Conservation (phyloP, 805 yeast species). For the Schizosaccharomyces cryophilus region DNA sequence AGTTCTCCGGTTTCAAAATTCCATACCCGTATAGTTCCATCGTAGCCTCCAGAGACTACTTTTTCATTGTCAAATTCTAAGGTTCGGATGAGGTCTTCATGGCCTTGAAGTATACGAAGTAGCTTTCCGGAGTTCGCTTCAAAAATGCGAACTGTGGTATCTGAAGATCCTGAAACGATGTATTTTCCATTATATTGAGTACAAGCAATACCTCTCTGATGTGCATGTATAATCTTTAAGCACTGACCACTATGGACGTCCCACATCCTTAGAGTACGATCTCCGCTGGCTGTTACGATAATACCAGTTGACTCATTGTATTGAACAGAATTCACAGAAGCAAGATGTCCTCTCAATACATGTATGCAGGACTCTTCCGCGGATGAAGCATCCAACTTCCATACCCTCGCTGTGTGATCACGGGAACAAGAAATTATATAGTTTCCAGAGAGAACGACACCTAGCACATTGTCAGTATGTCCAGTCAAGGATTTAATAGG, state of each 20-base stretch:
- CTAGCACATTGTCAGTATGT: conserved; percentile 13
- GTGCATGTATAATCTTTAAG: conserved; percentile 47
- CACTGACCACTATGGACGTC: conserved; percentile 44
- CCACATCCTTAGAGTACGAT: conserved; percentile 67
- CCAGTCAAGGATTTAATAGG: conserved; percentile 10
- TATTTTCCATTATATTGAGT: conserved; percentile 38
- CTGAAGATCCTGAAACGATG: conserved; percentile 1
- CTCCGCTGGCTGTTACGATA: conserved; percentile 26
- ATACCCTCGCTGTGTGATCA: conserved; percentile 14
- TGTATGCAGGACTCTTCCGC: neutral
- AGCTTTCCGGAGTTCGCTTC: conserved; percentile 53
- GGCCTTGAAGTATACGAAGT: conserved; percentile 46
- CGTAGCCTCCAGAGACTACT: conserved; percentile 17
- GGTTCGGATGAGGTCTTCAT: conserved; percentile 59
- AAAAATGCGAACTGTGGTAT: neutral
- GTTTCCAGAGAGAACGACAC: conserved; percentile 10
- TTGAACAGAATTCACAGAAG: conserved; percentile 17
- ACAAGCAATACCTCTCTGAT: conserved; percentile 60
- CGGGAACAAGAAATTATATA: conserved; percentile 15
- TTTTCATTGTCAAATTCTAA: conserved; percentile 10
- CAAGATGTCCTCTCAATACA: conserved; percentile 12
- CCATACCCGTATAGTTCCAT: conserved; percentile 17
- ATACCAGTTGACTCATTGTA: conserved; percentile 7
- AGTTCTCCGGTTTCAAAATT: conserved; percentile 9
- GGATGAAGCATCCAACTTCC: conserved; percentile 6